Conservation (phyloP, 345 rosid genomes). For the Rhodomyrtus tomentosa region DNA sequence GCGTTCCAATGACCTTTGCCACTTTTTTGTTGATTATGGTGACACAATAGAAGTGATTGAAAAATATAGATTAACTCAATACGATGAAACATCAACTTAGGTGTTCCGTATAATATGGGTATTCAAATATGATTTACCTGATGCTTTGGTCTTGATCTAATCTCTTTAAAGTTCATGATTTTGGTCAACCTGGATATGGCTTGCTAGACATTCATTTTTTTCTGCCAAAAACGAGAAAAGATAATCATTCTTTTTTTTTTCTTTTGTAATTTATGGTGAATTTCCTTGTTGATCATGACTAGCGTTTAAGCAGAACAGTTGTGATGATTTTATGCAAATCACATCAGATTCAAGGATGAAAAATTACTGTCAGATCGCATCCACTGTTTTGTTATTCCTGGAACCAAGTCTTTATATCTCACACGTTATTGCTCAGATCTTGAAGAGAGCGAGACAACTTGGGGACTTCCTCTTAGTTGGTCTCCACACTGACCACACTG, state of each 20-base stretch:
- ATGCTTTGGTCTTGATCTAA: not conserved
- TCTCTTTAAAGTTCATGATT: not conserved
- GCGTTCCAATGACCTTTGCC: not conserved
- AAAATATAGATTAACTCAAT: not conserved
- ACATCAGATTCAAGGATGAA: not conserved
- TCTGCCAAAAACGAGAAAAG: not conserved
- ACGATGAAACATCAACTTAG: not conserved
- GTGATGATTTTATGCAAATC: not conserved
- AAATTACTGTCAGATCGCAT: not conserved
- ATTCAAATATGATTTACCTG: not conserved
- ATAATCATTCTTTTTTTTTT: not conserved
- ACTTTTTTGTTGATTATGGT: not conserved
- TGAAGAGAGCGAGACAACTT: conserved; percentile 77
- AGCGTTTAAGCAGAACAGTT: not conserved
- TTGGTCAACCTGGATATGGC: not conserved
- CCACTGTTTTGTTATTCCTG: not conserved
- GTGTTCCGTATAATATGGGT: not conserved
- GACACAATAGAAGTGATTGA: not conserved
- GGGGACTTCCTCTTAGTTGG: conserved; percentile 97
- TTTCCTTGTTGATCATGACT: not conserved
- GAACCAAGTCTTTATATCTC: not conserved
- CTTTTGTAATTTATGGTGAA: not conserved
- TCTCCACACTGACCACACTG: conserved; percentile 69
- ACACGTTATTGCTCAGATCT: conserved; percentile 40
- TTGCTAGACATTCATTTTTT: not conserved